Base-by-base conservation (phyloP, 345 rosid species). In the Pistacia atlantica region DNA sequence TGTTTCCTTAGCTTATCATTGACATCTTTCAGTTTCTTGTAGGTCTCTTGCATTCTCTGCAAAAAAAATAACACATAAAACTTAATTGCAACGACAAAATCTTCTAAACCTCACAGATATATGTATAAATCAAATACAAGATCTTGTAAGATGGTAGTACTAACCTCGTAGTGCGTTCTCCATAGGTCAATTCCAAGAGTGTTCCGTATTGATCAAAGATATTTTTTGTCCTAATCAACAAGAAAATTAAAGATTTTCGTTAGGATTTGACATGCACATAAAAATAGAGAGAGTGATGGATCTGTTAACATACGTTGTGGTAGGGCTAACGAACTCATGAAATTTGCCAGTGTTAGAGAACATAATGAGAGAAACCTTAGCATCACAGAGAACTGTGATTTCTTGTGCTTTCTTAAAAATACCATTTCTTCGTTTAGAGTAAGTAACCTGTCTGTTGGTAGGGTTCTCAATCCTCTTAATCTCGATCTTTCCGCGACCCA, bases 381-480 rank as follows among this genome's bases (percentile, higher is more conserved):
- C 94, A 79, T 90, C 94, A 73, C 94, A 90, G 11, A 90, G 94
- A 67, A 88, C 87, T 51, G 89, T 82, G 80, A 90, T 90, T 65
- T 90, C 92, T 45, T 85, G 83, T 4, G 94, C 94, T 72, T 90
- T 90, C 87, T 88, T 90, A 87, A 87, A 82, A 58, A 90, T 80
- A 11, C 93, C 90, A 81, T 83, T 83, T 66, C 90, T 80, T 20
- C 90, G 70, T 81, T 90, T 88, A 49, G 94, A 90, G 80, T 81
- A 90, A 56, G 94, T 90, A 38, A 90, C 92, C 45, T 88, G 94
- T 75, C 91, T 80, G 82, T 85, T 87, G 3, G 92, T 87, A 10
- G 83, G 69, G 86, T 90, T 90, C 72, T 90, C 93, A 20, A 90
- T 90, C 81, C 56, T 90, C 89, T 87, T 88, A 83, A 84, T 82